Conservation (phyloP, 306 rosid species). For the Inga leiocalycina region DNA sequence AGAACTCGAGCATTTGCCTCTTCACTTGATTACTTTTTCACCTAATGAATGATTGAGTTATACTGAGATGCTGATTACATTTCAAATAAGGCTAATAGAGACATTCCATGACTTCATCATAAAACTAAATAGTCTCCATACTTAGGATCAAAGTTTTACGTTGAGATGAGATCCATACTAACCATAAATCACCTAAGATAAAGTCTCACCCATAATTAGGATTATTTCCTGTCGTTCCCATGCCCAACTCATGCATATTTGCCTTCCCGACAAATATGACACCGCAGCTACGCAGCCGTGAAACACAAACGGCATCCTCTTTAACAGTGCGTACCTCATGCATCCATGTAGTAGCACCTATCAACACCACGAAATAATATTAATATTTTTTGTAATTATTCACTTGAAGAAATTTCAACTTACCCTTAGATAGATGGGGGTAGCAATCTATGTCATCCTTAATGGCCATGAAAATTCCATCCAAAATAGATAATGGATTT, state of each 20-base stretch:
- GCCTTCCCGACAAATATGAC: slow-evolving; percentile 89
- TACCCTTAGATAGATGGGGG: slow-evolving; percentile 87
- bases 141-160: slow-evolving; percentile 8
- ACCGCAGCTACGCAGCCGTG: slow-evolving; percentile 84
- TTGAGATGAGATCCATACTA: slow-evolving; percentile 22
- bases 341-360: slow-evolving; percentile 93
- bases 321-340: slow-evolving; percentile 82
- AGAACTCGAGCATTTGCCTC: slow-evolving; percentile 3
- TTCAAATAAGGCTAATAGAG: slow-evolving; percentile 19
- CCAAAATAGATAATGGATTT: slow-evolving; percentile 83
- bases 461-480: slow-evolving; percentile 91
- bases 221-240: slow-evolving; percentile 99
- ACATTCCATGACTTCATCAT: slow-evolving; percentile 3
- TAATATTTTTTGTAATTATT: slow-evolving; percentile 11
- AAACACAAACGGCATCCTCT: slow-evolving; percentile 70
- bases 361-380: slow-evolving; percentile 32
- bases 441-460: slow-evolving; percentile 96
- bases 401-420: slow-evolving; percentile 24
- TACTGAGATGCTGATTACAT: slow-evolving; percentile 7
- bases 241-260: slow-evolving; percentile 96
- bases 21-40: slow-evolving; percentile 15
- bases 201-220: slow-evolving; percentile 78
- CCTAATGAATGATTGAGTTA: slow-evolving; percentile 2
- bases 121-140: not conserved
- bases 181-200: slow-evolving; percentile 24